Base-by-base conservation (phyloP, 148 eudicot species). In the Vaccinium corymbosum region DNA sequence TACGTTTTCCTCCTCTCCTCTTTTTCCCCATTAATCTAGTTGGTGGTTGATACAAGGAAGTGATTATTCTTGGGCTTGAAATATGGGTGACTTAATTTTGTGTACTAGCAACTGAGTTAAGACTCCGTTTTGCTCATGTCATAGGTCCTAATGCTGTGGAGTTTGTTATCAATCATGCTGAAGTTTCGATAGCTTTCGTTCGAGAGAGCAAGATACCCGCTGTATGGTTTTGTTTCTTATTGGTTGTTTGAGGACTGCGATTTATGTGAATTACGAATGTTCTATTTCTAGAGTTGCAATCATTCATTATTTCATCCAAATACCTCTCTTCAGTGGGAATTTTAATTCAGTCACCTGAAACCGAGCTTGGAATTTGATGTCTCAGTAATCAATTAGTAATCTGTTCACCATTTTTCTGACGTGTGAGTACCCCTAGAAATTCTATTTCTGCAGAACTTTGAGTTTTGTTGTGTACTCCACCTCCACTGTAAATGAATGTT, bases 81-180 rank as follows among this genome's bases (percentile, higher is more conserved):
- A 78, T 55, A 22, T 29, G 17, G 81, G 27, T 16, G 61, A 32
- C 14, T 38, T 38, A 19, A 38, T 19, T 55, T 59, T 6, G 46
- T 57, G 14, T 16, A 81, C 2, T 48, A 27, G 11, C 0, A 3
- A 64, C 46, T 50, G 25, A 62, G 38, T 25, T 81, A 13, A 16
- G 11, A 38, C 17, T 14, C 10, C 42, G 6, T 13, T 55, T 32
- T 78, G 20, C 25, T 42, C 16, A 19, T n/a, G 73, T 8, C 27
- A 83, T 91, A 97, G 99, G 98, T 86, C 87, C 95, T 76, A 91
- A 97, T 88, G 97, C 99, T 3, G 95, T 95, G 76, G 99, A 97
- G 89, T 97, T 92, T 91, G 95, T 97, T 79, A 88, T 97, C 81
- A 95, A 97, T 88, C 99, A 97, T 87, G 98, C 99, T 81, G 93